Conservation (phyloP, 192 early-diverging fungal genomes). For the Allomyces javanicus region DNA sequence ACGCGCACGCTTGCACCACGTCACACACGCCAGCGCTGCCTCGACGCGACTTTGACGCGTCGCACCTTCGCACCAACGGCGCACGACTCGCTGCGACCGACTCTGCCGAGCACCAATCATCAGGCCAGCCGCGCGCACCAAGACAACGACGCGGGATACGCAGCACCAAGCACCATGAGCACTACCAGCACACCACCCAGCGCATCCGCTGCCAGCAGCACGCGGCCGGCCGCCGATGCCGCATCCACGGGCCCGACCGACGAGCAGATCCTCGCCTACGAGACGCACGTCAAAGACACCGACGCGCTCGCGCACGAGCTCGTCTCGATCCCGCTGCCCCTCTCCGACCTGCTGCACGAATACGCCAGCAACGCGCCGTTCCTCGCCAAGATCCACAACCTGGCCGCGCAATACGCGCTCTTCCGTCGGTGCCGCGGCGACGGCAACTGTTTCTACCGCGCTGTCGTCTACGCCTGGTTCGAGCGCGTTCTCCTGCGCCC, state of each 20-base stretch:
- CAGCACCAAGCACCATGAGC: too few species aligned
- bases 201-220: too few species aligned
- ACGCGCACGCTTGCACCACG: too few species aligned
- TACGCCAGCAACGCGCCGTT: conserved; percentile 28
- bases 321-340: conserved; percentile 23
- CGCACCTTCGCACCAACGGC: too few species aligned
- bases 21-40: too few species aligned
- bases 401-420: conserved; percentile 17
- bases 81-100: too few species aligned
- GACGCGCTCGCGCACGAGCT: conserved; percentile 34
- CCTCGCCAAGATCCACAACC: conserved; percentile 29
- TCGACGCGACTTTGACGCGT: too few species aligned
- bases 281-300: conserved; percentile 32
- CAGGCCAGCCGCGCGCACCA: too few species aligned
- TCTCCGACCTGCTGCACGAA: conserved; percentile 23
- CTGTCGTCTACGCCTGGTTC: conserved; percentile 43
- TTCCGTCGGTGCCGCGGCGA: conserved; percentile 37
- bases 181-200: too few species aligned
- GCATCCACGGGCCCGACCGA: conserved; percentile 3
- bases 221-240: too few species aligned
- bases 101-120: too few species aligned
- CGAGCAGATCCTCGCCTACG: conserved; percentile 20
- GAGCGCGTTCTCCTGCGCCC: conserved; percentile 20
- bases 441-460: conserved; percentile 45
- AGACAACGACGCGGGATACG: too few species aligned